Evolutionary conservation across 257 asterid genomes (phyloP), one percentile per base, ranked within the genome.

Genomic region (Plantago ovata): DNA sequence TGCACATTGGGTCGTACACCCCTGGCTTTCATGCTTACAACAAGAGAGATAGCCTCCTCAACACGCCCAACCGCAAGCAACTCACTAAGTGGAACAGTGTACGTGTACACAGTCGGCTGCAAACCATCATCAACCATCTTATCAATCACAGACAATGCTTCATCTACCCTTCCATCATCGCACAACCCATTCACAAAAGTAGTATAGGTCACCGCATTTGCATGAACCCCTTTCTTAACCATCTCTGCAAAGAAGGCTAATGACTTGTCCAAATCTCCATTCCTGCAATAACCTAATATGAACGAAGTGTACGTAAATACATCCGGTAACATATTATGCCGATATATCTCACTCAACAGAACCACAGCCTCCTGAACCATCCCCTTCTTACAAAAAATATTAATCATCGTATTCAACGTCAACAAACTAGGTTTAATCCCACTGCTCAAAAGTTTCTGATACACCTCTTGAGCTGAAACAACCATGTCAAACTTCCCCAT

Each of bases 211-310:
- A 75, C 95, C 10, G 89, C 75, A 80, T 77, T 87, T 4, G 95
- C 95, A 48, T 75, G 74, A 63, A 82, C 69, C 39, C 95, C 94
- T 54, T 76, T 81, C 80, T 75, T 71, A 56, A 70, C 71, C 98
- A 91, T 91, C 74, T 78, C 66, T 71, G 74, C 84, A 58, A 91
- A 91, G 67, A 85, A 72, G 40, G 33, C 63, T 70, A 72, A 85
- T 14, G 96, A 94, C 65, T 62, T 77, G 72, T 72, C 93, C 81
- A 87, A 67, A 61, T 77, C 68, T 56, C 65, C 52, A 52, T 72
- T 85, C 81, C 95, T 79, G 74, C 98, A 85, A 49, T 87, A 82
- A 65, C 98, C 96, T 38, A 87, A 87, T 71, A 91, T 81, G 65
- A 91, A 69, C 38, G 93, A 87, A 3, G 96, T 81, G 58, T 66